Percentiles rank a stretch among this genome's conserved stretches.
These are phyloP conservation scores for Onygenales sp. DNA, from an alignment of 2,329 filamentous ascomycete genomes.

Conservation along the genomic window DNA sequence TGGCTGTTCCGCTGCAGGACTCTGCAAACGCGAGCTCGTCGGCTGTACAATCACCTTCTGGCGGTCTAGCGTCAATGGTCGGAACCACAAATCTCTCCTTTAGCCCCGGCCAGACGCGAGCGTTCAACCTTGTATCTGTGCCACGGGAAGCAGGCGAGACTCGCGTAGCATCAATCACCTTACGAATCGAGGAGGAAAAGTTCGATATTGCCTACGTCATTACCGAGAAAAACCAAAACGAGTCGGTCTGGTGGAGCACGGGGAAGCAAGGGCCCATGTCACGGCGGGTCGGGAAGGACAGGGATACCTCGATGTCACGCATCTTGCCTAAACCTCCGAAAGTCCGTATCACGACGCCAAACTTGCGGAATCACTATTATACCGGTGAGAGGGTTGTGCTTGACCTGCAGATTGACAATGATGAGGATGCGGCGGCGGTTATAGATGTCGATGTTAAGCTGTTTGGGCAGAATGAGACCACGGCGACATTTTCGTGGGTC, in stretches of 20 bases:
- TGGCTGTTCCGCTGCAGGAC: conserved; percentile 20
- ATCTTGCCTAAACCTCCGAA: conserved; percentile 88
- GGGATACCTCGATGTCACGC: conserved; percentile 49
- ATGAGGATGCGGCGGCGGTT: conserved; percentile 69
- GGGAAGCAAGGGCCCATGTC: conserved; percentile 24
- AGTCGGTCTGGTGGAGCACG: conserved; percentile 35
- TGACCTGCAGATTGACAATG: conserved; percentile 63
- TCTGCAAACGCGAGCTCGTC: conserved; percentile 14
- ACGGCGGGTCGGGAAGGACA: conserved; percentile 34
- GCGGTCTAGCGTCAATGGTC: conserved; percentile 33
- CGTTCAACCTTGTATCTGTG: conserved; percentile 62
- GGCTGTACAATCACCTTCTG: conserved; percentile 22
- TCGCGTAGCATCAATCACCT: conserved; percentile 52
- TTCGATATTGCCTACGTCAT: conserved; percentile 62
- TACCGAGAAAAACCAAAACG: conserved; percentile 27
- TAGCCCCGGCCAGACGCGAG: conserved; percentile 54
- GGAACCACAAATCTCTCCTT: conserved; percentile 58
- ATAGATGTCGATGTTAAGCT: conserved; percentile 62
- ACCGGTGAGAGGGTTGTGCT: conserved; percentile 68
- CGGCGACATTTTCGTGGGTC: conserved; percentile 39
- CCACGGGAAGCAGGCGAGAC: conserved; percentile 76
- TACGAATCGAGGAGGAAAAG: conserved; percentile 53
- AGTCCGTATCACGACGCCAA: conserved; percentile 61
- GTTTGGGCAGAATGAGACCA: conserved; percentile 46
- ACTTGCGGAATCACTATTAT: conserved; percentile 65